Percentiles rank a stretch among this genome's conserved stretches.
Evolutionary conservation across 768 basidiomycete genomes (phyloP).

Genomic region (Atractiella rhizophila): DNA sequence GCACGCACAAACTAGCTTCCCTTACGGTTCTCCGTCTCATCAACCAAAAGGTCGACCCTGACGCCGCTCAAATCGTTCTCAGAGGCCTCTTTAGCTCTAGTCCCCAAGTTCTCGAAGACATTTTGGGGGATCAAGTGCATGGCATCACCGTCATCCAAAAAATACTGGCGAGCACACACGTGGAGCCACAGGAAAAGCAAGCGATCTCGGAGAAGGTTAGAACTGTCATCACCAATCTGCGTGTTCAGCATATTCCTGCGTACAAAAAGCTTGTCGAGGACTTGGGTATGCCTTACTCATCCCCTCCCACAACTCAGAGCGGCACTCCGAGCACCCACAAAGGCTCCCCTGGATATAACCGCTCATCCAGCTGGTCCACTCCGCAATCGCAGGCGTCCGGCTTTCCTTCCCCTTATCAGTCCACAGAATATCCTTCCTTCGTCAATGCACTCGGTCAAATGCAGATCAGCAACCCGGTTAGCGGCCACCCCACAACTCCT

Average conservation of each 20-base stretch:
- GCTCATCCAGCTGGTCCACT: no score
- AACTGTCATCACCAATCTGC: slow-evolving; percentile 64
- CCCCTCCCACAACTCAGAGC: slow-evolving; percentile 12
- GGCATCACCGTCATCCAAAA: slow-evolving; percentile 64
- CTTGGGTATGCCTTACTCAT: slow-evolving; percentile 53
- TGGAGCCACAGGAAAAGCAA: slow-evolving; percentile 43
- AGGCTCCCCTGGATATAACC: no score
- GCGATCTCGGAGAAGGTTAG: slow-evolving; percentile 63
- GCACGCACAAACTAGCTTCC: slow-evolving; percentile 91
- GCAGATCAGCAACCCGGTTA: no score
- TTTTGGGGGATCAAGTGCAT: slow-evolving; percentile 72
- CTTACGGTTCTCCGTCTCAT: slow-evolving; percentile 82
- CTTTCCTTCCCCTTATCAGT: no score
- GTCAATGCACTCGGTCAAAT: no score
- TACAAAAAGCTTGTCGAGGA: slow-evolving; percentile 84
- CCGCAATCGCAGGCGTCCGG: no score
- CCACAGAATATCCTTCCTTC: no score
- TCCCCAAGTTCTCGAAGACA: slow-evolving; percentile 76
- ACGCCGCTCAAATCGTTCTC: slow-evolving; percentile 62
- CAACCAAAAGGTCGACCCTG: slow-evolving; percentile 81
- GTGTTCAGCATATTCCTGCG: slow-evolving; percentile 80
- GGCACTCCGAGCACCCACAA: no score
- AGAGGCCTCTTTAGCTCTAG: slow-evolving; percentile 71
- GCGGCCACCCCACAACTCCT: no score
- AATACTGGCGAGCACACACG: slow-evolving; percentile 61